Conservation (phyloP, 805 yeast genomes). For the Barnettozyma botsteinii region DNA sequence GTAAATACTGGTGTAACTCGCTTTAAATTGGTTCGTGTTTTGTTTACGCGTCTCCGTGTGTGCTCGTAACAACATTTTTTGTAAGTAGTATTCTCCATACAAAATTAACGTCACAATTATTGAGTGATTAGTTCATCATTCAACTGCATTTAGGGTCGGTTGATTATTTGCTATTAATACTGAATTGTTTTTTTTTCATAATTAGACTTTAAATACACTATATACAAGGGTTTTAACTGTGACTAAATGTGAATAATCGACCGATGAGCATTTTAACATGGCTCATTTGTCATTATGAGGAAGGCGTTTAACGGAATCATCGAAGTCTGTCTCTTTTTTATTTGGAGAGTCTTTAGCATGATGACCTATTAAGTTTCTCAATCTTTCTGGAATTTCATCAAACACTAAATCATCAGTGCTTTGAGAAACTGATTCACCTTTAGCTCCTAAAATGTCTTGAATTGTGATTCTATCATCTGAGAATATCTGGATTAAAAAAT, state of each 20-base stretch:
- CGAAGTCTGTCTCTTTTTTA: conserved; percentile 15
- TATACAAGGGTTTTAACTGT: too few species aligned
- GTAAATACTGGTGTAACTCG: background rate
- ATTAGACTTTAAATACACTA: too few species aligned
- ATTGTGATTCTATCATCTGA: conserved; percentile 73
- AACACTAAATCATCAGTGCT: conserved; percentile 64
- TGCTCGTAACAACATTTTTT: background rate
- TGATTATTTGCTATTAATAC: too few species aligned
- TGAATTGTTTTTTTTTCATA: too few species aligned
- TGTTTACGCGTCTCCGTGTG: conserved; percentile 1
- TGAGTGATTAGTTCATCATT: too few species aligned
- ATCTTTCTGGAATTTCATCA: conserved; percentile 58
- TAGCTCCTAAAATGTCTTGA: conserved; percentile 67
- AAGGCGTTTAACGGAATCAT: conserved; percentile 1
- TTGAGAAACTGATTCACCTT: conserved; percentile 70
- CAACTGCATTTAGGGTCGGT: too few species aligned
- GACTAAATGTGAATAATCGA: too few species aligned
- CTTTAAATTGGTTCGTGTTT: background rate
- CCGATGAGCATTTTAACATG: too few species aligned
- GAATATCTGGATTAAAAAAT: conserved; percentile 48
- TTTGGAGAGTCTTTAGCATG: conserved; percentile 65
- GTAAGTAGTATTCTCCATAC: too few species aligned
- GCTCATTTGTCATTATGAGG: conserved; percentile 3
- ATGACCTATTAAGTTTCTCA: conserved; percentile 48
- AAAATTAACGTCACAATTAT: too few species aligned